Evolutionary conservation across 352 stramenopile genomes (phyloP).

Genomic region (Phytophthora sp.): DNA sequence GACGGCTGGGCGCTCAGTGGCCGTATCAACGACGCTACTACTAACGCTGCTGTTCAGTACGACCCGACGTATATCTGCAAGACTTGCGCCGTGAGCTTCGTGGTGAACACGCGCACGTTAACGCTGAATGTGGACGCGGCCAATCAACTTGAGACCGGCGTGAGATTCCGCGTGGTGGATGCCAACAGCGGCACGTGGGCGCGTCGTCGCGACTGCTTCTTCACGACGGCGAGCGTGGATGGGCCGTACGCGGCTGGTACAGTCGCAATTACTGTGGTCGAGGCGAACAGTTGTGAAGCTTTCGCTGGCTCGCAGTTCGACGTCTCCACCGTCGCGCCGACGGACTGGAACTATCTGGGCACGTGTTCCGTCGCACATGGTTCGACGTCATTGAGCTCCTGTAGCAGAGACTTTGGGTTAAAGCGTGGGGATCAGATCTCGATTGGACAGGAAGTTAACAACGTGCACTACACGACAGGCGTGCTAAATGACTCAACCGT

Average conservation of each 20-base stretch:
- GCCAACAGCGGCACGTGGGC: slow-evolving; percentile 66
- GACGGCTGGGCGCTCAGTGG: slow-evolving; percentile 89
- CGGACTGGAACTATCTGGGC: slow-evolving; percentile 73
- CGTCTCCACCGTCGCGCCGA: slow-evolving; percentile 61
- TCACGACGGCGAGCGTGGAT: slow-evolving; percentile 58
- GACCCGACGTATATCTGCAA: slow-evolving; percentile 59
- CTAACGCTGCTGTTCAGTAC: slow-evolving; percentile 44
- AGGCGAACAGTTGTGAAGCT: slow-evolving; percentile 58
- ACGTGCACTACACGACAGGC: slow-evolving; percentile 58
- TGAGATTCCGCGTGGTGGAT: slow-evolving; percentile 64
- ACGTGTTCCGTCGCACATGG: slow-evolving; percentile 54
- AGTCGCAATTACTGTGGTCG: slow-evolving; percentile 51
- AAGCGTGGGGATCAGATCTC: slow-evolving; percentile 82
- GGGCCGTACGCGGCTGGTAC: slow-evolving; percentile 36
- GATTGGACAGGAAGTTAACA: slow-evolving; percentile 78
- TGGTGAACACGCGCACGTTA: slow-evolving; percentile 48
- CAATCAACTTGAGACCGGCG: slow-evolving; percentile 57
- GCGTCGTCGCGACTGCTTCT: slow-evolving; percentile 67
- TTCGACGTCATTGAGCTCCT: slow-evolving; percentile 41
- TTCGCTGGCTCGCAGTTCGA: slow-evolving; percentile 51
- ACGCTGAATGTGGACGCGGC: slow-evolving; percentile 67
- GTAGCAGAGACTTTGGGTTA: slow-evolving; percentile 62
- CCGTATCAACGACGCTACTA: slow-evolving; percentile 82
- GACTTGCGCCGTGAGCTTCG: slow-evolving; percentile 60
- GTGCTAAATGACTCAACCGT: slow-evolving; percentile 65